phyloP scores from a whole-genome alignment of 176 grass and related monocot genomes.

The Oryza brachyantha region DNA sequence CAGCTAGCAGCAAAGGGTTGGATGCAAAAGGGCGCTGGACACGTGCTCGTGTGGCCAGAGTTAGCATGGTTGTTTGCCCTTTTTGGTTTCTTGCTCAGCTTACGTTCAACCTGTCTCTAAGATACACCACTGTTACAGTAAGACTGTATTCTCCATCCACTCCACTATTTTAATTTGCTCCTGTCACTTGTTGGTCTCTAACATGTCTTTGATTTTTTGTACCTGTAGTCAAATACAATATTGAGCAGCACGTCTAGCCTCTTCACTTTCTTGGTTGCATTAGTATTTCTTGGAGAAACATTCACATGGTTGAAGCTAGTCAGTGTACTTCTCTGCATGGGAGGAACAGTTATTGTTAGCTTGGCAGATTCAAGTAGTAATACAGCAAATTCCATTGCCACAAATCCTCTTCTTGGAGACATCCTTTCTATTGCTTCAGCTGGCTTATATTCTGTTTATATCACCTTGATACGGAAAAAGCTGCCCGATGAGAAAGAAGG shows the following conservation, averaged over 20 bases:
- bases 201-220: conserved; percentile 21
- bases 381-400: conserved; percentile 55
- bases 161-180: not conserved
- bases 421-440: conserved; percentile 84
- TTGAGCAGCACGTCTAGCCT: conserved; percentile 94
- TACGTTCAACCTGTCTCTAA: conserved; percentile 94
- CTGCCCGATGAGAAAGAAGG: conserved; percentile 93
- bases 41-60: conserved; percentile 69
- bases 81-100: conserved; percentile 98
- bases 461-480: conserved; percentile 91
- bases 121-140: conserved; percentile 97
- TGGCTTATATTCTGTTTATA: conserved; percentile 80
- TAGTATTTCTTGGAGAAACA: conserved; percentile 84
- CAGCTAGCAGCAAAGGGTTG: conserved; percentile 42
- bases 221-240: conserved; percentile 93
- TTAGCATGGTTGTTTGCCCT: conserved; percentile 82
- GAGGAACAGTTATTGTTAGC: conserved; percentile 91
- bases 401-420: conserved; percentile 84
- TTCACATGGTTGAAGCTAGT: conserved; percentile 91
- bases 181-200: not conserved
- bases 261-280: conserved; percentile 94
- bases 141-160: not conserved
- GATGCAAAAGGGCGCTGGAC: conserved; percentile 95
- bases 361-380: conserved; percentile 65
- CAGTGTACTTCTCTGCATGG: conserved; percentile 96